Evolutionary conservation across 768 basidiomycete genomes (phyloP).

Genomic region (Trichaptum fuscoviolaceum): DNA sequence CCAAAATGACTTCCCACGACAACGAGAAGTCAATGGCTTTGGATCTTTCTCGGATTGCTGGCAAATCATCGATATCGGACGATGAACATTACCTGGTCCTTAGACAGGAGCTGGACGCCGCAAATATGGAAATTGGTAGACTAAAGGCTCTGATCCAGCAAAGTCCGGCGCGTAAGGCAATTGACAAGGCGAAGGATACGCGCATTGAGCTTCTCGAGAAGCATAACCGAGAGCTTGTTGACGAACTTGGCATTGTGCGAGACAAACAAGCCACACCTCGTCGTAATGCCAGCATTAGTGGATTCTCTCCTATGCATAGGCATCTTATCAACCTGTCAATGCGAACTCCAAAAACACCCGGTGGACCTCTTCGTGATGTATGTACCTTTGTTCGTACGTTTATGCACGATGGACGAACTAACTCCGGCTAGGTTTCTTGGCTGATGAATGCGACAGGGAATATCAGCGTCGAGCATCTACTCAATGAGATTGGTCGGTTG

Average conservation of each 20-base stretch:
- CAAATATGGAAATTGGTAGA: constrained; percentile 69
- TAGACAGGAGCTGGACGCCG: constrained; percentile 72
- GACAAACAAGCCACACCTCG: constrained; percentile 54
- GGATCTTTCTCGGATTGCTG: constrained; percentile 19
- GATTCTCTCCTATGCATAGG: constrained; percentile 74
- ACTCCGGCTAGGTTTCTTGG: constrained; percentile 59
- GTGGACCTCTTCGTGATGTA: constrained; percentile 73
- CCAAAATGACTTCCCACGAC: constrained; percentile 49
- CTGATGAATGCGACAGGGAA: constrained; percentile 57
- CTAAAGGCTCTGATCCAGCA: constrained; percentile 62
- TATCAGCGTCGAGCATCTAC: constrained; percentile 51
- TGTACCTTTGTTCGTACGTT: constrained; percentile 19
- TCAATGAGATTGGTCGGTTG: constrained; percentile 68
- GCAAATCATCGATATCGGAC: constrained; percentile 37
- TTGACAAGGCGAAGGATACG: constrained; percentile 71
- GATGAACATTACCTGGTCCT: constrained; percentile 53
- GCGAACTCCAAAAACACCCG: constrained; percentile 70
- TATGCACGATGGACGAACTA: constrained; percentile 12
- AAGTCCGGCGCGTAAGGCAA: constrained; percentile 70
- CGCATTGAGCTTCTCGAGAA: constrained; percentile 72
- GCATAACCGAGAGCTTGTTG: constrained; percentile 71
- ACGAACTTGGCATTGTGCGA: constrained; percentile 58
- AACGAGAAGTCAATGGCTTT: constrained; percentile 46
- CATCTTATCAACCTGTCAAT: constrained; percentile 65
- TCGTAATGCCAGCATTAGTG: constrained; percentile 45